Percentiles rank a stretch among this genome's conserved stretches.
Evolutionary conservation across 495 filamentous ascomycete genomes (phyloP).

Genomic region (Entonaema liquescens): DNA sequence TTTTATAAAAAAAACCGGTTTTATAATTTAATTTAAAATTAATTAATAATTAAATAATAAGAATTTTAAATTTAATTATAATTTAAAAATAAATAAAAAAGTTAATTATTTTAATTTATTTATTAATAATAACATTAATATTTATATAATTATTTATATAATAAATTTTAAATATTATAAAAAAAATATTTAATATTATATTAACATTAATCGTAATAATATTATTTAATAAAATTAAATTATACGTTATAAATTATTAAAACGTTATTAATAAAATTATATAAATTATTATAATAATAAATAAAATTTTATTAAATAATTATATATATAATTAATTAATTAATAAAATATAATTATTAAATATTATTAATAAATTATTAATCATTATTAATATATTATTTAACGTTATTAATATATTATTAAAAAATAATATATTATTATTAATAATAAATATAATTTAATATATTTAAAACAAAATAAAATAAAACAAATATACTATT

Average conservation of each 20-base stretch:
- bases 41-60: neutral
- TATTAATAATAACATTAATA: conserved; percentile 4
- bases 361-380: no score
- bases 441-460: no score
- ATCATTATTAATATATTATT: no score
- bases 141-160: neutral
- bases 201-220: neutral
- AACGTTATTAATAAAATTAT: neutral
- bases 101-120: neutral
- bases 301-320: neutral
- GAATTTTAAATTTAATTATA: neutral
- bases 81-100: neutral
- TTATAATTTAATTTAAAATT: neutral
- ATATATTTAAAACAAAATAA: no score
- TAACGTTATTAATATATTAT: no score
- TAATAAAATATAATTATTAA: no score
- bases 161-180: neutral
- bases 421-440: neutral
- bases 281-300: neutral
- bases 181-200: conserved; percentile 2
- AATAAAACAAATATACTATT: no score
- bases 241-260: neutral
- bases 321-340: no score
- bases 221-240: neutral
- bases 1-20: neutral